Base-by-base conservation (phyloP, 2,329 filamentous ascomycete genomes). In the Fusarium cicatricum region DNA sequence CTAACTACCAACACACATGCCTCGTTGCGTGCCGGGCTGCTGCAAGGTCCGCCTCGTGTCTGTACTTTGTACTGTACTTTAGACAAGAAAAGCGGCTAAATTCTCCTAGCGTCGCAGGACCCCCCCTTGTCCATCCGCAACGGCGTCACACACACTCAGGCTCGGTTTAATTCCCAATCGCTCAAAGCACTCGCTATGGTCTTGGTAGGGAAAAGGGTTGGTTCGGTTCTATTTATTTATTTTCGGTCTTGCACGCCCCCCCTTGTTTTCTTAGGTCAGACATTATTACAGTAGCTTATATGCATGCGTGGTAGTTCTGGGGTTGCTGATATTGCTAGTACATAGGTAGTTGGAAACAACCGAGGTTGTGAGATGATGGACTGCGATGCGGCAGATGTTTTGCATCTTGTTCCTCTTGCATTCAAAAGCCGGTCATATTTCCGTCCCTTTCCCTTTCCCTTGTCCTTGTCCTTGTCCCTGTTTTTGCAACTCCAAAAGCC, bases 41-140 rank as follows among this genome's bases (percentile, higher is more conserved):
- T 19, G 28, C 40, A 43, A 15, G 12, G 17, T 11, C 32, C 8
- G 42, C 33, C 10, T 21, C 42, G 17, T 28, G 21, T 36, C 21
- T 38, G 11, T n/a, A n/a, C 17, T 29, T 12, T 37, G 5, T 21
- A 1, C 10, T 12, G 7, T 9, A 14, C 17, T 8, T 8, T 32
- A 11, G 28, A 43, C 19, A 29, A 12, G 10, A 26, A 21, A 28
- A 59, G 65, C 65, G 65, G 65, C 58, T 68, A 68, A 68, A 68
- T 64, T 68, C 65, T 68, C 65, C 65, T 68, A 68, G 65, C 65
- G 65, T 54, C 47, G 43, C 47, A 47, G 55, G 32, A 29, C 38
- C 33, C 52, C 58, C 65, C 65, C 65, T 67, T 67, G 65, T 62
- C 51, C 47, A 53, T 54, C 23, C 44, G 38, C 42, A 65, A 65